Evolutionary conservation across 129 eudicot species (phyloP).

Genomic region (Tagetes erecta): DNA sequence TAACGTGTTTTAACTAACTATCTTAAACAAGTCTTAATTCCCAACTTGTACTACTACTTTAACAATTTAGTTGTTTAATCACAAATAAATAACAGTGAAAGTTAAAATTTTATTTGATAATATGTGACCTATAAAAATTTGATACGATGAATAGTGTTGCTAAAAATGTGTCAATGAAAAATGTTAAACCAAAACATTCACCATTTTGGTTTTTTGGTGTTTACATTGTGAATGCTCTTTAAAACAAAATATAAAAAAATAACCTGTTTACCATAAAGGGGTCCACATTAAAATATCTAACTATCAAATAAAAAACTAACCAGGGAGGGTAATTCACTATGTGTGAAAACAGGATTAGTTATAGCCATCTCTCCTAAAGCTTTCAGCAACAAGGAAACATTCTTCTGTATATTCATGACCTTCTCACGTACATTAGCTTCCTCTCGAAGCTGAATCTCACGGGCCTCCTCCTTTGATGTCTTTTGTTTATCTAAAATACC

Average conservation of each 20-base stretch:
- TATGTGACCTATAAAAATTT: neutral
- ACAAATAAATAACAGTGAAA: neutral
- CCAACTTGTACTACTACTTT: neutral
- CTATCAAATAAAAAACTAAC: constrained; percentile 41
- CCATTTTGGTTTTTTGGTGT: constrained; percentile 2
- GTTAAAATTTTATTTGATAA: neutral
- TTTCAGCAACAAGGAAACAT: constrained; percentile 71
- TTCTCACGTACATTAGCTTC: constrained; percentile 71
- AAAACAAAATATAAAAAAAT: neutral
- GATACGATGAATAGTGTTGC: neutral
- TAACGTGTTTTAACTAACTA: constrained; percentile 10
- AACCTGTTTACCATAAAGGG: neutral
- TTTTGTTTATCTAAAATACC: constrained; percentile 74
- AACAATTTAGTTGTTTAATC: neutral
- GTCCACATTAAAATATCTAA: neutral
- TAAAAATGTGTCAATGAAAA: neutral
- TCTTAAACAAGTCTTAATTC: neutral
- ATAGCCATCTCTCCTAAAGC: constrained; percentile 92
- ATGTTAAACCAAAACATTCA: neutral
- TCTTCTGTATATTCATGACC: constrained; percentile 66
- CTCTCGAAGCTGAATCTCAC: constrained; percentile 84
- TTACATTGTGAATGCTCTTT: neutral
- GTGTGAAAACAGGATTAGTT: constrained; percentile 88
- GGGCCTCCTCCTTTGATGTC: constrained; percentile 98
- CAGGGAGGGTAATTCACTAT: constrained; percentile 87